Percentiles rank a stretch among this genome's conserved stretches.
Conservation (phyloP, 108 stramenopile genomes). For the Skeletonema tropicum region DNA sequence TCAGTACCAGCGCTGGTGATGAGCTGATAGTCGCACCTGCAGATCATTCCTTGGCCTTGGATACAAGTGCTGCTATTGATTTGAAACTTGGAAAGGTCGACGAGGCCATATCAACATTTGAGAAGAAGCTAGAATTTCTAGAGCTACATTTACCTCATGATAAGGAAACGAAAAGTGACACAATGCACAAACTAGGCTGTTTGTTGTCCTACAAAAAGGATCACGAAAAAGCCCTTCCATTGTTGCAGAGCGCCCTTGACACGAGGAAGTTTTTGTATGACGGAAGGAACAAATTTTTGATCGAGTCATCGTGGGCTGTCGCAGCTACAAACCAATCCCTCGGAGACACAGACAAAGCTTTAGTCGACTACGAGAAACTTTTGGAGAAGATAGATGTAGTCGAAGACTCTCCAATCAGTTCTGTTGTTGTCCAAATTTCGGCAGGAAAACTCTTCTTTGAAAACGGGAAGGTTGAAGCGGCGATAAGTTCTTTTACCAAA, state of each 20-base stretch:
- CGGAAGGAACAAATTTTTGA: constrained; percentile 32
- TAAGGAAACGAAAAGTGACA: constrained; percentile 38
- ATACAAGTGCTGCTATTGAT: constrained; percentile 29
- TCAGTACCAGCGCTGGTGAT: background rate
- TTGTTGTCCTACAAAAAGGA: constrained; percentile 33
- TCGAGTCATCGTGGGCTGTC: constrained; percentile 49
- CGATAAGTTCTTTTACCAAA: constrained; percentile 26
- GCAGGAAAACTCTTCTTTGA: constrained; percentile 46
- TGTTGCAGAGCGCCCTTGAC: constrained; percentile 39
- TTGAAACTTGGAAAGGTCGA: constrained; percentile 36
- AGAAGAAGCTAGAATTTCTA: constrained; percentile 32
- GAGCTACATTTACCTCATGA: constrained; percentile 9
- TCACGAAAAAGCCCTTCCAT: constrained; percentile 26
- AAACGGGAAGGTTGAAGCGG: constrained; percentile 23
- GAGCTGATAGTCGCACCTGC: constrained; percentile 20
- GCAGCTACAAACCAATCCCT: constrained; percentile 34
- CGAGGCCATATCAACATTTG: constrained; percentile 25
- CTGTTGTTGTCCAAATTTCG: constrained; percentile 30
- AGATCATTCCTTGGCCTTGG: constrained; percentile 42
- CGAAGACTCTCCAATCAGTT: constrained; percentile 26
- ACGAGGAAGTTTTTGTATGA: constrained; percentile 36
- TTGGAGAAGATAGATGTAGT: constrained; percentile 32
- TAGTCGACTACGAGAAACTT: constrained; percentile 31
- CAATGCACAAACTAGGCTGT: constrained; percentile 50
- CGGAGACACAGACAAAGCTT: constrained; percentile 30